Percentiles rank a stretch among this genome's conserved stretches.
These are phyloP conservation scores for Linanthus parryae DNA, from an alignment of 148 eudicot species.

Conservation along the genomic window DNA sequence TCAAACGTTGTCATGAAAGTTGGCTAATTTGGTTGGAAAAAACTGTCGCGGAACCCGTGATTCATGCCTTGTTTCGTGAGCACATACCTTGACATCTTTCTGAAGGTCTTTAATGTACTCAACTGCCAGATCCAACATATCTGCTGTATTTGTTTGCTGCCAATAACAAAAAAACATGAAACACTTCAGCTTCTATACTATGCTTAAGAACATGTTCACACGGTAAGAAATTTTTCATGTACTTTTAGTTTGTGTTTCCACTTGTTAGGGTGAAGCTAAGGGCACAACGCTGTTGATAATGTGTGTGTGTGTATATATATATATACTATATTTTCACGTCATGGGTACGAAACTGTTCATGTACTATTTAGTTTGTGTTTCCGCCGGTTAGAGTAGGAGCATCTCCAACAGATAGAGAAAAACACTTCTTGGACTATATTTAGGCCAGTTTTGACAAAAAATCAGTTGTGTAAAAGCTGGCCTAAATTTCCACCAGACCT, in stretches of 20 bases:
- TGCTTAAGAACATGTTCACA: neutral
- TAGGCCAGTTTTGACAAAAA: too few relatives aligned
- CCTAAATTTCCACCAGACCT: too few relatives aligned
- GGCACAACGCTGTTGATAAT: too few relatives aligned
- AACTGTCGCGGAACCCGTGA: neutral
- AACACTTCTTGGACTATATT: too few relatives aligned
- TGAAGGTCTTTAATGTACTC: constrained; percentile 53
- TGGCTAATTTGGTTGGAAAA: constrained; percentile 1
- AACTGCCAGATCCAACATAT: constrained; percentile 59
- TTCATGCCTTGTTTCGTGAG: neutral
- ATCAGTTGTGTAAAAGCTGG: too few relatives aligned
- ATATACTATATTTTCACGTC: too few relatives aligned
- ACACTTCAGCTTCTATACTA: neutral
- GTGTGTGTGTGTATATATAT: too few relatives aligned
- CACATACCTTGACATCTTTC: constrained; percentile 17
- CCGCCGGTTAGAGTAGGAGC: too few relatives aligned
- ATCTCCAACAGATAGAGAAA: too few relatives aligned
- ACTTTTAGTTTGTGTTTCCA: neutral
- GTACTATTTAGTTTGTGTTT: too few relatives aligned
- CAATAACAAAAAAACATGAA: constrained; percentile 4
- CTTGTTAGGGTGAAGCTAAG: neutral
- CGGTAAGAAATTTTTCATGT: neutral
- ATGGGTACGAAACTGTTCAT: too few relatives aligned
- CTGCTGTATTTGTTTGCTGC: constrained; percentile 60
- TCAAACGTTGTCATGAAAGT: constrained; percentile 4